phyloP scores from a whole-genome alignment of 805 yeast species.

The Cephaloascus albidus region DNA sequence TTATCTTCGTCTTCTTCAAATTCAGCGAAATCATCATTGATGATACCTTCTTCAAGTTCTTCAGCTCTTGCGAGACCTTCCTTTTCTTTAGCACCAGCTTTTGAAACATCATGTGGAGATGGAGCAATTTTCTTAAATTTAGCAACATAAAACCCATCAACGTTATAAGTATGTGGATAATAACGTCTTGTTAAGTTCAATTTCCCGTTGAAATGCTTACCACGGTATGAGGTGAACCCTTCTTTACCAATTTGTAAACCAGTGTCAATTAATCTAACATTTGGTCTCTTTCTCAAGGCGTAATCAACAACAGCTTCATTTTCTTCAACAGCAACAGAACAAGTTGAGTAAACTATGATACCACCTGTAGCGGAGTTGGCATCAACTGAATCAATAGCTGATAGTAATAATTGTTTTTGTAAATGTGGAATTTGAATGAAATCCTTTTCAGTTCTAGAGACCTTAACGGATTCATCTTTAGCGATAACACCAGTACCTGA shows the following conservation, averaged over 20 bases:
- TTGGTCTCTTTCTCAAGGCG: conserved; percentile 92
- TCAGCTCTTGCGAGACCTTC: conserved; percentile 76
- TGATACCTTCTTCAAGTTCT: conserved; percentile 72
- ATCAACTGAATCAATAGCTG: conserved; percentile 97
- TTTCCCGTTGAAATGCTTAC: conserved; percentile 77
- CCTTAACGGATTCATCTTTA: conserved; percentile 91
- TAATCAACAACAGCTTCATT: conserved; percentile 98
- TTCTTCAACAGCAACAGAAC: conserved; percentile 97
- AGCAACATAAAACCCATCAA: conserved; percentile 97
- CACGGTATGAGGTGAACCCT: conserved; percentile 90
- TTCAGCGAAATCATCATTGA: conserved; percentile 77
- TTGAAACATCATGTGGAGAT: conserved; percentile 74
- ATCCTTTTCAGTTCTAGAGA: conserved; percentile 90
- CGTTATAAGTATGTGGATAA: conserved; percentile 97
- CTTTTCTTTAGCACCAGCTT: conserved; percentile 84
- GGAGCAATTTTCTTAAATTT: conserved; percentile 88
- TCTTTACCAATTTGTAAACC: conserved; percentile 91
- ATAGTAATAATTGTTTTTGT: conserved; percentile 85
- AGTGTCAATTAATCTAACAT: conserved; percentile 87
- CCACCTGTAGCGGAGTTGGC: conserved; percentile 91
- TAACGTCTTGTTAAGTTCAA: conserved; percentile 83
- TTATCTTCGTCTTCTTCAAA: conserved; percentile 74
- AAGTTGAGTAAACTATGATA: conserved; percentile 90
- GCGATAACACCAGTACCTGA: conserved; percentile 99
- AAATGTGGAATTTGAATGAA: conserved; percentile 94